phyloP scores from a whole-genome alignment of 2,329 filamentous ascomycete species.

The Penicillium sp. region DNA sequence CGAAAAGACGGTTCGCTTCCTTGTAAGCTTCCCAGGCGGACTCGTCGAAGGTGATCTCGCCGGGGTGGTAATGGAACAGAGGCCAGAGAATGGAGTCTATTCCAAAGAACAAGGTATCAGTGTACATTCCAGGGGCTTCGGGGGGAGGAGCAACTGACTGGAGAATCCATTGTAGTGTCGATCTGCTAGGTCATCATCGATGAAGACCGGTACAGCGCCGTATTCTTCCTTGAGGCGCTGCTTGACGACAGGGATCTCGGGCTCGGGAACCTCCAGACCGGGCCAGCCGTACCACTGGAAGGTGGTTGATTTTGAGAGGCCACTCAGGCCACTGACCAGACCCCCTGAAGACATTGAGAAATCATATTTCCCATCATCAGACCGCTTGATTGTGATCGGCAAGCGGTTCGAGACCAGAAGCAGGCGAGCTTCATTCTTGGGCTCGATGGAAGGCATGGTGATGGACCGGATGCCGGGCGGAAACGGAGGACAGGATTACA shows the following conservation, averaged over 20 bases:
- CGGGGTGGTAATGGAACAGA: conserved; percentile 96
- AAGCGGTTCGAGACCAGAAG: conserved; percentile 92
- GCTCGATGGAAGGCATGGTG: conserved; percentile 38
- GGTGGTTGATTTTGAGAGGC: conserved; percentile 84
- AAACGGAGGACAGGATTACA: neutral
- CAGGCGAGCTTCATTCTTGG: conserved; percentile 52
- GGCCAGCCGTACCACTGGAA: conserved; percentile 99
- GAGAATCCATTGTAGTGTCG: conserved; percentile 98
- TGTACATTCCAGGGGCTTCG: neutral
- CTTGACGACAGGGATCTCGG: conserved; percentile 72
- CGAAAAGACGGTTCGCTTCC: conserved; percentile 90
- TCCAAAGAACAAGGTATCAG: conserved; percentile 12
- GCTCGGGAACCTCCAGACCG: conserved; percentile 83
- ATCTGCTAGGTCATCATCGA: conserved; percentile 90
- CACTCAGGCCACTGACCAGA: conserved; percentile 88
- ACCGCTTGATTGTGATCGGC: conserved; percentile 93
- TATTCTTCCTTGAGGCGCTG: conserved; percentile 82
- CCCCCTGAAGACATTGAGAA: conserved; percentile 98
- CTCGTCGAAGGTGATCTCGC: conserved; percentile 97
- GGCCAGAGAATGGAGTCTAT: conserved; percentile 96
- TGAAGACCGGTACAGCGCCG: conserved; percentile 85
- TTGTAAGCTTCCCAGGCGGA: conserved; percentile 89
- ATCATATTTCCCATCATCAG: conserved; percentile 84
- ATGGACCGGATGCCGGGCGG: neutral
- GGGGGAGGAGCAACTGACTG: conserved; percentile 58